Evolutionary conservation across 371 early-diverging fungal species (phyloP).

Genomic region (Massospora cicadina): DNA sequence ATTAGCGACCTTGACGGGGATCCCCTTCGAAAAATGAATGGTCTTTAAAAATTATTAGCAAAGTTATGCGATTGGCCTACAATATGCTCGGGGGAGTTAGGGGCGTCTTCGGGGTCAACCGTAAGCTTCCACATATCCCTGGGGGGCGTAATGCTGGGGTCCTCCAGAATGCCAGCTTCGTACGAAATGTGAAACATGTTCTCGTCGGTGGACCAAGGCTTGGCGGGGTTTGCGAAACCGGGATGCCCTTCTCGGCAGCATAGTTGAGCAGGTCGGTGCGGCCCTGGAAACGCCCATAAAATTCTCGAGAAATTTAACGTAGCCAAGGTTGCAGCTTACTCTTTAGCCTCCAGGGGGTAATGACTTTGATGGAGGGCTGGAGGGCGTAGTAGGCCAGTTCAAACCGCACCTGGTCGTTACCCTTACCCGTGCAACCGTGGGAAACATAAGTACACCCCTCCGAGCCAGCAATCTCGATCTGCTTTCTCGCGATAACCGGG

Average conservation of each 20-base stretch:
- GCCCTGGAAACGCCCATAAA: slow-evolving; percentile 88
- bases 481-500: slow-evolving; percentile 80
- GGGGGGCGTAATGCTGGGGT: slow-evolving; percentile 86
- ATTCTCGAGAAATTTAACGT: slow-evolving; percentile 28
- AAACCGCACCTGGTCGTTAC: slow-evolving; percentile 97
- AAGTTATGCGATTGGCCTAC: slow-evolving; percentile 14
- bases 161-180: slow-evolving; percentile 92
- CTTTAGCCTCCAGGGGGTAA: slow-evolving; percentile 74
- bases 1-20: slow-evolving; percentile 77
- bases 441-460: slow-evolving; percentile 88
- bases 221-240: slow-evolving; percentile 86
- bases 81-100: slow-evolving; percentile 87
- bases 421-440: slow-evolving; percentile 97
- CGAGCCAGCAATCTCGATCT: slow-evolving; percentile 77
- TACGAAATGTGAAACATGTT: slow-evolving; percentile 96
- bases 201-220: slow-evolving; percentile 98
- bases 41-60: slow-evolving; percentile 13
- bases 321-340: slow-evolving; percentile 15
- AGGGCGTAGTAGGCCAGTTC: slow-evolving; percentile 94
- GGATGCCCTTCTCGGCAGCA: slow-evolving; percentile 78
- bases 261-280: slow-evolving; percentile 80
- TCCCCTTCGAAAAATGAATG: slow-evolving; percentile 74
- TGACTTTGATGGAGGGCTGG: slow-evolving; percentile 79
- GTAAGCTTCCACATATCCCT: slow-evolving; percentile 97
- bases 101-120: slow-evolving; percentile 84